A percentile compares a stretch with the other conserved stretches of the same genome.
Conservation (phyloP, 306 rosid species). For the Rubus parviflorus region DNA sequence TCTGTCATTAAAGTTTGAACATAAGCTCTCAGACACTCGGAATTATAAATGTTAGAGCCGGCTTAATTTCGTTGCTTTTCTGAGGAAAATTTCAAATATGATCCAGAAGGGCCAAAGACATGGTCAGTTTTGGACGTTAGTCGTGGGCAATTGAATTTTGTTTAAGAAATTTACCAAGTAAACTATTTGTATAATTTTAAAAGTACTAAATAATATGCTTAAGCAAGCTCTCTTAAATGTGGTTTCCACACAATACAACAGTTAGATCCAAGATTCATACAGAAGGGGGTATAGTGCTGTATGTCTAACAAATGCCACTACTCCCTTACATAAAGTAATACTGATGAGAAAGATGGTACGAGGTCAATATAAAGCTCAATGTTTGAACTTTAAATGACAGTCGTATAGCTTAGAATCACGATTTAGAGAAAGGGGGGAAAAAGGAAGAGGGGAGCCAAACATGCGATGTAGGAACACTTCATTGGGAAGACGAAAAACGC, state of each 20-base stretch:
- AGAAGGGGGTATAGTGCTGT: not conserved
- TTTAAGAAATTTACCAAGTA: not conserved
- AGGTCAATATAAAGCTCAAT: not conserved
- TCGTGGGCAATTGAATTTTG: not conserved
- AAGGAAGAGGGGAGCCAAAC: not conserved
- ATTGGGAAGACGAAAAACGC: too few species aligned
- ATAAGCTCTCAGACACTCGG: constrained; percentile 24
- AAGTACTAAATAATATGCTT: not conserved
- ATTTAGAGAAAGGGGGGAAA: not conserved
- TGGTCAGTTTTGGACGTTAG: constrained; percentile 2
- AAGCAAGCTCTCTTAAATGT: not conserved
- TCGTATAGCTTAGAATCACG: not conserved
- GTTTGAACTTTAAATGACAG: not conserved
- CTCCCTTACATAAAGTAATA: not conserved
- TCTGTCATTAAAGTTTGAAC: constrained; percentile 31
- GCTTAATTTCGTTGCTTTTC: constrained; percentile 5
- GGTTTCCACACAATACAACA: not conserved
- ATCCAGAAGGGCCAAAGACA: not conserved
- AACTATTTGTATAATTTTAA: not conserved
- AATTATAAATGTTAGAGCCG: not conserved
- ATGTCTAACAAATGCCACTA: not conserved
- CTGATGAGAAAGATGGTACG: not conserved
- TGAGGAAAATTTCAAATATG: not conserved
- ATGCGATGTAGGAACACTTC: not conserved
- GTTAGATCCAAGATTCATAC: not conserved